Conservation (phyloP, 352 stramenopile species). For the Blastocystis sp. region DNA sequence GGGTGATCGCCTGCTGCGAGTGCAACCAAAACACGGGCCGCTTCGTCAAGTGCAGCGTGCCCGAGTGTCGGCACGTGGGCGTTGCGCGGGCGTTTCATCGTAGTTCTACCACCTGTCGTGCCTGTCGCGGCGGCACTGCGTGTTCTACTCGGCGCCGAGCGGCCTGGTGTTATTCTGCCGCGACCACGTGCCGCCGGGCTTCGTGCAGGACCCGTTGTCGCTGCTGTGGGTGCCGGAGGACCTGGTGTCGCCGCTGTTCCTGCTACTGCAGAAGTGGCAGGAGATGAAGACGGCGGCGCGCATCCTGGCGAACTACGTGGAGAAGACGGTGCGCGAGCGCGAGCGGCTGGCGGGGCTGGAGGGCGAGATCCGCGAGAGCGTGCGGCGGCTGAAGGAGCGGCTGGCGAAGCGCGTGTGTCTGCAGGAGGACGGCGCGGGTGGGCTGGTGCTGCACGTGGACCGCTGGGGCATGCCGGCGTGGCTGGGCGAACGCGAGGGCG, state of each 20-base stretch:
- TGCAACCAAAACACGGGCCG: not conserved
- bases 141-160: slow-evolving; percentile 18
- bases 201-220: slow-evolving; percentile 16
- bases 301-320: not conserved
- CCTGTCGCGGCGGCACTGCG: slow-evolving; percentile 1
- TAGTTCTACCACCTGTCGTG: slow-evolving; percentile 38
- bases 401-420: not conserved
- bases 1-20: slow-evolving; percentile 1
- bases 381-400: not conserved
- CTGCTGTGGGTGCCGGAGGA: not conserved
- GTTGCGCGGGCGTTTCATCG: not conserved
- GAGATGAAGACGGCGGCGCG: not conserved
- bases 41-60: slow-evolving; percentile 38
- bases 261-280: not conserved
- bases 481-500: not conserved
- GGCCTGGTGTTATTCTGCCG: slow-evolving; percentile 28
- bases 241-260: not conserved
- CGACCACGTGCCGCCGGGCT: not conserved
- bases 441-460: not conserved
- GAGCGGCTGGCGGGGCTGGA: not conserved
- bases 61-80: not conserved
- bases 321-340: not conserved
- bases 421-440: not conserved
- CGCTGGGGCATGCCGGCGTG: not conserved
- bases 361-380: not conserved